Conservation (phyloP, 78 protist species). For the Dictyostelium capitatum region DNA sequence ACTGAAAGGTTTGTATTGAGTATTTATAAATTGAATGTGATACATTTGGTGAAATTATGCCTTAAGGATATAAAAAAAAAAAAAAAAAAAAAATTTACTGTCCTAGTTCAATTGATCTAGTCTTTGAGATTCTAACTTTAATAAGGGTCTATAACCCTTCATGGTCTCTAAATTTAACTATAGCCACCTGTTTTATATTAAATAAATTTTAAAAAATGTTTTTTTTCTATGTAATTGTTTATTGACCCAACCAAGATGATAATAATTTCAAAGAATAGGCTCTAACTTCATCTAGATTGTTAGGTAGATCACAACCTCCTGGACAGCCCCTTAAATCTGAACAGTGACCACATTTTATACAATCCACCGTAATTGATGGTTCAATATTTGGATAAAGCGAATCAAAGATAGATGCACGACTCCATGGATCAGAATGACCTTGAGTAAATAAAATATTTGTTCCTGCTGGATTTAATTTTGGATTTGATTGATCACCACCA, state of each 20-base stretch:
- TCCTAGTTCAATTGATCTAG: no score
- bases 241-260: slow-evolving; percentile 25
- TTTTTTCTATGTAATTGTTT: no score
- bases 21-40: no score
- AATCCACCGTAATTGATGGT: slow-evolving; percentile 12
- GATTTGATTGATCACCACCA: slow-evolving; percentile 75
- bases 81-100: no score
- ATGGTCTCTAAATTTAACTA: no score
- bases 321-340: slow-evolving; percentile 65
- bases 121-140: no score
- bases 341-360: slow-evolving; percentile 77
- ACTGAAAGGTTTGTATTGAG: no score
- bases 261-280: background rate
- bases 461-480: slow-evolving; percentile 48
- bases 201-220: no score
- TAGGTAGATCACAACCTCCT: slow-evolving; percentile 61
- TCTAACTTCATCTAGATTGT: slow-evolving; percentile 60
- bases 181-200: no score
- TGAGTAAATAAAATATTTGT: slow-evolving; percentile 39
- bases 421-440: slow-evolving; percentile 75
- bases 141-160: no score
- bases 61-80: no score
- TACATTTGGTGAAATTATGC: no score
- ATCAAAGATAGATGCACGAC: slow-evolving; percentile 18
- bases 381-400: slow-evolving; percentile 1